These are phyloP conservation scores for Crucihimalaya himalaica DNA, from an alignment of 345 rosid species.

Conservation along the genomic window DNA sequence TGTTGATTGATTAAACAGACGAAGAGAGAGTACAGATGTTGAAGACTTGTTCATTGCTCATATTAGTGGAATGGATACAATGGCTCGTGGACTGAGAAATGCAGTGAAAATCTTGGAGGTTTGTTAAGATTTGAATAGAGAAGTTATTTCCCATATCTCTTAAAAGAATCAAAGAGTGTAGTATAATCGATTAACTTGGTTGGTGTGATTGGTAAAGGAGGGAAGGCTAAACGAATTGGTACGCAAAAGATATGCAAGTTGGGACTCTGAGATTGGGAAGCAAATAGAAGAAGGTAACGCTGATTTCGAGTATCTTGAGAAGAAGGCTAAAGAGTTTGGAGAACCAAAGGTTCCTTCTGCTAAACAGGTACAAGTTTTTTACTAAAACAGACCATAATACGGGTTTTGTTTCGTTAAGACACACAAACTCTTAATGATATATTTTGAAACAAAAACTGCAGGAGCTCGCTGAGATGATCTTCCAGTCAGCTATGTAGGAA, in stretches of 20 bases:
- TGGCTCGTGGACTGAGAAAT: constrained; percentile 87
- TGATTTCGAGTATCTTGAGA: constrained; percentile 85
- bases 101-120: constrained; percentile 87
- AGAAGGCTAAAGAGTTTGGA: constrained; percentile 81
- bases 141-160: not conserved
- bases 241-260: constrained; percentile 70
- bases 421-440: not conserved
- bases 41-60: constrained; percentile 92
- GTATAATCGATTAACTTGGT: not conserved
- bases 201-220: constrained; percentile 47
- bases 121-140: constrained; percentile 1
- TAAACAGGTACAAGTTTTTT: constrained; percentile 69
- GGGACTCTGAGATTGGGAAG: constrained; percentile 68
- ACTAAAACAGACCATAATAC: not conserved
- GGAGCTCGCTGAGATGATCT: constrained; percentile 97
- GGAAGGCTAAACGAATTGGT: constrained; percentile 70
- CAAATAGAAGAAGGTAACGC: constrained; percentile 80
- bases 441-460: constrained; percentile 39
- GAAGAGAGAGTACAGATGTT: constrained; percentile 95
- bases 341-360: constrained; percentile 89
- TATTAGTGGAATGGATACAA: constrained; percentile 88
- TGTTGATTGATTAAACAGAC: constrained; percentile 45
- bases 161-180: constrained; percentile 7
- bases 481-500: constrained; percentile 52
- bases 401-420: not conserved